phyloP scores from a whole-genome alignment of 2,329 filamentous ascomycete species.

The Apiospora koreana region DNA sequence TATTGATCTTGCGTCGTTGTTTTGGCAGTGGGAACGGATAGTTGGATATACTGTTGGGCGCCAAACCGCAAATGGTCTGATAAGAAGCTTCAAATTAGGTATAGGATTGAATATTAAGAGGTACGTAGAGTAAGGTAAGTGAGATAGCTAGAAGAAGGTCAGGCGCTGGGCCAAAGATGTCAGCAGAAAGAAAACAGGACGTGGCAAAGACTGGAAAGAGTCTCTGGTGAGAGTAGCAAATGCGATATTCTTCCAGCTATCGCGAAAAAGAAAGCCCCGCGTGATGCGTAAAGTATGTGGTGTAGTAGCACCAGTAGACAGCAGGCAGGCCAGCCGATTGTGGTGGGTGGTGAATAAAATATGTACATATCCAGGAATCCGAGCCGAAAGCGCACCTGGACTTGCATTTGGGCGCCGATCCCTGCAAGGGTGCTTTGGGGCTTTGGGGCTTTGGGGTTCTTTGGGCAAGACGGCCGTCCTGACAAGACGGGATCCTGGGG shows the following conservation, averaged over 20 bases:
- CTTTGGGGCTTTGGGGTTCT: not conserved
- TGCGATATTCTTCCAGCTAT: not conserved
- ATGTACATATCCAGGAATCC: not conserved
- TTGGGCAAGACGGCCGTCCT: not conserved
- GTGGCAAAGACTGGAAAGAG: not conserved
- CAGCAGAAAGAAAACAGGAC: not conserved
- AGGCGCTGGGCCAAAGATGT: not conserved
- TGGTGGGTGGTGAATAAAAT: not conserved
- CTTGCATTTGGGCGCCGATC: conserved; percentile 2
- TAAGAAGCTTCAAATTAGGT: not conserved
- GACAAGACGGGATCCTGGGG: not conserved
- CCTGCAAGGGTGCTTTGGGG: not conserved
- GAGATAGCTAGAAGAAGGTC: not conserved
- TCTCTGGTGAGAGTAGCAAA: not conserved
- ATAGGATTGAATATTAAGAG: conserved; percentile 2
- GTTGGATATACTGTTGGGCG: not conserved
- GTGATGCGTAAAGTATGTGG: not conserved
- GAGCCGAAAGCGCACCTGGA: not conserved
- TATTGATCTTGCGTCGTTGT: not conserved
- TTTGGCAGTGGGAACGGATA: not conserved
- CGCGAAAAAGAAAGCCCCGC: conserved; percentile 6
- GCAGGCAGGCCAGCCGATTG: not conserved
- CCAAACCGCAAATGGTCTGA: not conserved
- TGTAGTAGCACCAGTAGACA: not conserved
- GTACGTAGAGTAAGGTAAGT: not conserved